Base-by-base conservation (phyloP, 2,329 filamentous ascomycete species). In the Neofusicoccum umdonicola region DNA sequence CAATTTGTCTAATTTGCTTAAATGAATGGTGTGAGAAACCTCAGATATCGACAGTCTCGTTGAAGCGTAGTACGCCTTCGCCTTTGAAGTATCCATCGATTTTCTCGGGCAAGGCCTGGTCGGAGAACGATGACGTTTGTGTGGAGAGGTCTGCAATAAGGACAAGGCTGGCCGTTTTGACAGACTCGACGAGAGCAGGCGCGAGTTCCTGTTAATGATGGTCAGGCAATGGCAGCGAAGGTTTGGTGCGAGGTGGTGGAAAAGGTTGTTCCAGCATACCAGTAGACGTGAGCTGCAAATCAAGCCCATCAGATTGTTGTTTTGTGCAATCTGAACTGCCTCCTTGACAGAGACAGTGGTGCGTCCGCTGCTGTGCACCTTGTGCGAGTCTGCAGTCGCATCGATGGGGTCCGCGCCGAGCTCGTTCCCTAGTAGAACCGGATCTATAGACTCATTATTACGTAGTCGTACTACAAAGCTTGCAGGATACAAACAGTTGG, bases 301-400 rank as follows among this genome's bases (percentile, higher is more conserved):
- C 72, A 99, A 77, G 3, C 95, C 95, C 95, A 99, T 99, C 69
- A 99, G 92, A 76, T 99, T 99, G 76, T 99, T 99, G 74, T 89
- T 91, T 77, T 96, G 91, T 22, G 94, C 93, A 73, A 96, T 92
- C 68, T 93, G 87, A 13, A 97, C 95, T 4, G 92, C 92, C 76
- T 99, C 94, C 80, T 98, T 99, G 69, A 98, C 92, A 5, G 92
- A 97, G 68, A 90, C 90, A 13, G 89, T 90, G 54, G 88, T 86
- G 64, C 90, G 85, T 15, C 91, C 92, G 69, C 88, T 91, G 69
- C 84, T 86, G 50, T 81, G 73, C 51, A 86, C 80, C 41, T 79
- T 77, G 54, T 80, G 74, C 5, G 78, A 74, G 17, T 70, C 71
- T 3, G 70, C 70, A 7, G 73, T 66, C 34, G 76, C 72, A 27